phyloP scores from a whole-genome alignment of 768 basidiomycete genomes.

The Podaxis sp. region DNA sequence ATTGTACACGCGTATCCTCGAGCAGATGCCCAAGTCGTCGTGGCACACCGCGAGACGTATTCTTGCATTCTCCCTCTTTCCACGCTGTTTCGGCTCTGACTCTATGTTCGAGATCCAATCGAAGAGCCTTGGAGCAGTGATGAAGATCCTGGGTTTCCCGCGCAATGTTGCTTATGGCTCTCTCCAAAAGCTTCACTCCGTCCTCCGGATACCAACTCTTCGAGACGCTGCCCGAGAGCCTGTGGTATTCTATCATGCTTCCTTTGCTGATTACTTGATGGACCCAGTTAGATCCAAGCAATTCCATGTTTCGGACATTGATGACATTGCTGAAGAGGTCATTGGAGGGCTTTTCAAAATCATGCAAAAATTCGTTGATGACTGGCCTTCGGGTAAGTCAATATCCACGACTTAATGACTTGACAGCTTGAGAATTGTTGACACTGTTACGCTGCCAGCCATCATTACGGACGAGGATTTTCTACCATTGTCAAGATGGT shows the following conservation, averaged over 20 bases:
- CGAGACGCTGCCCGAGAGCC: not conserved
- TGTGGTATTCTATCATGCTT: not conserved
- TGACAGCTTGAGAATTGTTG: too few relatives aligned
- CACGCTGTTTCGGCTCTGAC: not conserved
- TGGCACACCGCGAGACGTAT: not conserved
- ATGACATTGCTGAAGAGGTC: not conserved
- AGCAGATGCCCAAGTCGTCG: not conserved
- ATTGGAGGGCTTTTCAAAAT: not conserved
- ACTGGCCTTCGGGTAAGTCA: too few relatives aligned
- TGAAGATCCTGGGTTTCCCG: not conserved
- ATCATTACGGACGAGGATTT: not conserved
- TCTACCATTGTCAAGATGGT: not conserved
- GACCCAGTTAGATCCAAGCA: not conserved
- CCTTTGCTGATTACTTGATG: not conserved
- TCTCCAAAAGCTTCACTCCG: not conserved
- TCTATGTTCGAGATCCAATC: not conserved
- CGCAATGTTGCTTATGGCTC: not conserved
- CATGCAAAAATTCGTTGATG: not conserved
- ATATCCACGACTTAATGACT: too few relatives aligned
- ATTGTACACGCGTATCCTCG: not conserved
- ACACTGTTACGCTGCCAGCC: too few relatives aligned
- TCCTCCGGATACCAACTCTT: not conserved
- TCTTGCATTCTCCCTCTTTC: not conserved
- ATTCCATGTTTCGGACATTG: not conserved
- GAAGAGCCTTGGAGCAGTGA: not conserved